A percentile compares a stretch with the other conserved stretches of the same genome.
These are phyloP conservation scores for Botryotinia narcissicola DNA, from an alignment of 2,329 filamentous ascomycete species.

Conservation along the genomic window DNA sequence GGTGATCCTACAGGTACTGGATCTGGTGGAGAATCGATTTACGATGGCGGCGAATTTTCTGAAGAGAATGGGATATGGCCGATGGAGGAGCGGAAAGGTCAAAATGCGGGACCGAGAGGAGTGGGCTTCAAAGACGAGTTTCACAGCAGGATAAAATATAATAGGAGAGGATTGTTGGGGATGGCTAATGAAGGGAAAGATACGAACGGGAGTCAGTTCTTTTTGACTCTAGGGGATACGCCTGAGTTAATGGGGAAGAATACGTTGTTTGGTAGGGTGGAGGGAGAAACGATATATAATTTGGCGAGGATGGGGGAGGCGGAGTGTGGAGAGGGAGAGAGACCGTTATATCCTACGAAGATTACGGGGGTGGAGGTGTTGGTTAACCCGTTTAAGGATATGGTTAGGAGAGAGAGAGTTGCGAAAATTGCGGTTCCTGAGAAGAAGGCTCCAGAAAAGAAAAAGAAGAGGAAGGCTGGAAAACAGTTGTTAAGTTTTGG, in stretches of 20 bases:
- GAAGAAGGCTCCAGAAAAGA: conserved; percentile 47
- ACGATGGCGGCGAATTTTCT: conserved; percentile 73
- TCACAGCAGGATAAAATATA: conserved; percentile 89
- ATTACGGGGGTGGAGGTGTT: conserved; percentile 73
- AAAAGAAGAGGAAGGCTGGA: conserved; percentile 69
- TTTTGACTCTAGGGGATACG: conserved; percentile 83
- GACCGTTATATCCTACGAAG: conserved; percentile 81
- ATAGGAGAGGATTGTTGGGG: conserved; percentile 82
- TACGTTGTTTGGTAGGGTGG: conserved; percentile 88
- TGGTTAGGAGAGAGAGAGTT: conserved; percentile 65
- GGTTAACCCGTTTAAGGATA: conserved; percentile 79
- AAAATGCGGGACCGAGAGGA: conserved; percentile 58
- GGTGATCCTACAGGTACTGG: conserved; percentile 93
- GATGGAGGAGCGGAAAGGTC: conserved; percentile 62
- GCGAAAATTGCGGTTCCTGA: conserved; percentile 50
- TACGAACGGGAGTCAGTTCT: conserved; percentile 95
- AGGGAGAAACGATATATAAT: conserved; percentile 95
- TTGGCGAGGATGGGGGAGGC: conserved; percentile 88
- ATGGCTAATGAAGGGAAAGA: conserved; percentile 88
- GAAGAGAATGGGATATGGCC: conserved; percentile 44
- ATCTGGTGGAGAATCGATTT: conserved; percentile 87
- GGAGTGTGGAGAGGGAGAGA: conserved; percentile 78
- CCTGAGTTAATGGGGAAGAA: conserved; percentile 87
- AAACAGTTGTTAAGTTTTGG: conserved; percentile 80
- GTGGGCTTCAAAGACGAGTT: conserved; percentile 79